Conservation (phyloP, 2,329 filamentous ascomycete species). For the Sarocladium kiliense region DNA sequence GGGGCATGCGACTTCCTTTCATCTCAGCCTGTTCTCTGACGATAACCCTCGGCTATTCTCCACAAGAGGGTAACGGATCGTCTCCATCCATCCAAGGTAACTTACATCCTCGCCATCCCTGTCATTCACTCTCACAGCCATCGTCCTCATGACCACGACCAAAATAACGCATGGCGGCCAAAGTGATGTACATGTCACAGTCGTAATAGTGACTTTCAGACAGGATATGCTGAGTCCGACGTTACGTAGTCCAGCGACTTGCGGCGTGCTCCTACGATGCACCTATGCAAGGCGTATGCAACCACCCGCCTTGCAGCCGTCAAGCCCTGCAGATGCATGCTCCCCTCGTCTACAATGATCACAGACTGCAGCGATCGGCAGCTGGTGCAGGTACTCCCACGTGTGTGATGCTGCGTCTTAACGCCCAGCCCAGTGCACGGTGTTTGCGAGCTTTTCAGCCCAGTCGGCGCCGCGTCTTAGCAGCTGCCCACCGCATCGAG, state of each 20-base stretch:
- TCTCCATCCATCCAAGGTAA: neutral
- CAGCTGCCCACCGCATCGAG: too few relatives aligned
- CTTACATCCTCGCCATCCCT: neutral
- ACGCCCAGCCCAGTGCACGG: neutral
- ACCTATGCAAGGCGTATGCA: slow-evolving; percentile 3
- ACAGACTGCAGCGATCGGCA: neutral
- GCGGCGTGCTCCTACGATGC: neutral
- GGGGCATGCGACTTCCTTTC: neutral
- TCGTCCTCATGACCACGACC: neutral
- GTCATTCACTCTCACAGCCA: neutral
- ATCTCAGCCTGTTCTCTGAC: neutral
- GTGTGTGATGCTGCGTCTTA: too few relatives aligned
- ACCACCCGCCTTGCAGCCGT: slow-evolving; percentile 5
- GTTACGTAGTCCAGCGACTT: neutral
- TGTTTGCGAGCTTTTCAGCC: too few relatives aligned
- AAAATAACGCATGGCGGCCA: neutral
- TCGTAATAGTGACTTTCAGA: too few relatives aligned
- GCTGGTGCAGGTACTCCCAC: neutral
- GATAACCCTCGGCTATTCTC: neutral
- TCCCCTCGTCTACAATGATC: neutral
- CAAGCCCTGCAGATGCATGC: neutral
- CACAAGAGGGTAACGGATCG: neutral
- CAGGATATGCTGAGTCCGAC: too few relatives aligned
- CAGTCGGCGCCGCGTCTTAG: too few relatives aligned
- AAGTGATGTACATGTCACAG: too few relatives aligned